These are phyloP conservation scores for Oryza meridionalis DNA, from an alignment of 176 grass and related monocot genomes.

Conservation along the genomic window DNA sequence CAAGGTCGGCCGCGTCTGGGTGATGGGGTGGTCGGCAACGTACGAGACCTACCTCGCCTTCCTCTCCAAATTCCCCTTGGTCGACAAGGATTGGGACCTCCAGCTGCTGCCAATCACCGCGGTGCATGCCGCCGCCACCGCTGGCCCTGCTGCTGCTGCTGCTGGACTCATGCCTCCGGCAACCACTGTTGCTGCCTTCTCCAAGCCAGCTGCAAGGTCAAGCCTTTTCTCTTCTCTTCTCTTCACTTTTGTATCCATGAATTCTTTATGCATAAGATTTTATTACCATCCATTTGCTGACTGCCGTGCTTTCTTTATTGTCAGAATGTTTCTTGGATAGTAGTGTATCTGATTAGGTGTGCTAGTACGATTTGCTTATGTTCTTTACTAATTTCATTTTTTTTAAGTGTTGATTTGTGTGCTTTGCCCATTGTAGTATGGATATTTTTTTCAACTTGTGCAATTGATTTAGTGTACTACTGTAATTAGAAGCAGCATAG, in stretches of 20 bases:
- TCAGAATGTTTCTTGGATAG: constrained; percentile 9
- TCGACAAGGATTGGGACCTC: constrained; percentile 95
- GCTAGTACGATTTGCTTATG: constrained; percentile 3
- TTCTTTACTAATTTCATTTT: constrained; percentile 26
- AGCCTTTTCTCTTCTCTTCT: not conserved
- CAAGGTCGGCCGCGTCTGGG: constrained; percentile 52
- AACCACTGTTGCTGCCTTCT: constrained; percentile 12
- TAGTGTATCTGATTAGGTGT: not conserved
- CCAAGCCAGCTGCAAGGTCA: constrained; percentile 61
- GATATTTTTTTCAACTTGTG: not conserved
- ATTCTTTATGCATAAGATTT: constrained; percentile 12
- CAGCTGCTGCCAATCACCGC: constrained; percentile 87
- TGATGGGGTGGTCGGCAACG: constrained; percentile 90
- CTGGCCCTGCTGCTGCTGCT: not conserved
- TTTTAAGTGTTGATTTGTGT: not conserved
- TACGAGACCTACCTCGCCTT: constrained; percentile 94
- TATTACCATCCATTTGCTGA: constrained; percentile 11
- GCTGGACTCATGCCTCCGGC: constrained; percentile 10
- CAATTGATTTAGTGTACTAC: not conserved
- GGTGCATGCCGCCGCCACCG: constrained; percentile 30
- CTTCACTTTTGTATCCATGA: constrained; percentile 13
- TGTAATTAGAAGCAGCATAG: not conserved
- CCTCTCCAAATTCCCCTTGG: constrained; percentile 82
- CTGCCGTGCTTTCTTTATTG: constrained; percentile 17
- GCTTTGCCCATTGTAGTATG: constrained; percentile 34